A percentile compares a stretch with the other conserved stretches of the same genome.
Evolutionary conservation across 1,284 basidiomycete species (phyloP).

Genomic region (Farysia itapuensis): DNA sequence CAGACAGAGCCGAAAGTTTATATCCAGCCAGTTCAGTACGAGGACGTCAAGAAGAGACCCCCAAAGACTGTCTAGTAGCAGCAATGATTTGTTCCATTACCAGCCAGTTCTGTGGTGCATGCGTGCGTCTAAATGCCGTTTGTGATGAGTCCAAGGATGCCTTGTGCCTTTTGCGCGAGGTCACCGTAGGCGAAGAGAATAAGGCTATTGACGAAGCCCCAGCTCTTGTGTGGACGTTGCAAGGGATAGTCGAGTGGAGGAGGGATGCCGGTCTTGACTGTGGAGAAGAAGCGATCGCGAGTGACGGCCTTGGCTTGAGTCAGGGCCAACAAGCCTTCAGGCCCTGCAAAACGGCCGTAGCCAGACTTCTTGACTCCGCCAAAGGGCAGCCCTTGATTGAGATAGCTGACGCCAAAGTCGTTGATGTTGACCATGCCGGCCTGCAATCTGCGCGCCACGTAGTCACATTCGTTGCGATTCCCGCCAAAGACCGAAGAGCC

Average conservation of each 20-base stretch:
- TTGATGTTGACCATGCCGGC: constrained; percentile 98
- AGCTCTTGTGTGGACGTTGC: constrained; percentile 4
- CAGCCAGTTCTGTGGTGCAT: too few species aligned
- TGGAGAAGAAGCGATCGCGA: constrained; percentile 77
- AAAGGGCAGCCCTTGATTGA: constrained; percentile 89
- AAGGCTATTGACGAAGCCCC: constrained; percentile 23
- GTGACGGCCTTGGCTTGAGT: constrained; percentile 86
- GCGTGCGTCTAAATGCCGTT: neutral
- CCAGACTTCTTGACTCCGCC: constrained; percentile 74
- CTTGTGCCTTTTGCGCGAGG: neutral
- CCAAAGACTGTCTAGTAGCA: constrained; percentile 23
- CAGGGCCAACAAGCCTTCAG: constrained; percentile 83
- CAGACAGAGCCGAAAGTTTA: constrained; percentile 44
- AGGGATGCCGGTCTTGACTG: constrained; percentile 82
- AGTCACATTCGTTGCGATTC: constrained; percentile 71
- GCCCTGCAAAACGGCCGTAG: constrained; percentile 64
- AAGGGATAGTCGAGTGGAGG: constrained; percentile 60
- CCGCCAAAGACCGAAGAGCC: constrained; percentile 93
- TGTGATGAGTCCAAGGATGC: constrained; percentile 1
- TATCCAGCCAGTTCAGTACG: constrained; percentile 50
- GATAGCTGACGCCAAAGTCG: constrained; percentile 81
- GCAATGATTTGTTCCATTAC: too few species aligned
- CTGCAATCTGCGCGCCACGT: constrained; percentile 76
- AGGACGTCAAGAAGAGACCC: constrained; percentile 52
- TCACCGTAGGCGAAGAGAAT: constrained; percentile 20